These are phyloP conservation scores for Ogataea haglerorum DNA, from an alignment of 805 yeast species.

Conservation along the genomic window DNA sequence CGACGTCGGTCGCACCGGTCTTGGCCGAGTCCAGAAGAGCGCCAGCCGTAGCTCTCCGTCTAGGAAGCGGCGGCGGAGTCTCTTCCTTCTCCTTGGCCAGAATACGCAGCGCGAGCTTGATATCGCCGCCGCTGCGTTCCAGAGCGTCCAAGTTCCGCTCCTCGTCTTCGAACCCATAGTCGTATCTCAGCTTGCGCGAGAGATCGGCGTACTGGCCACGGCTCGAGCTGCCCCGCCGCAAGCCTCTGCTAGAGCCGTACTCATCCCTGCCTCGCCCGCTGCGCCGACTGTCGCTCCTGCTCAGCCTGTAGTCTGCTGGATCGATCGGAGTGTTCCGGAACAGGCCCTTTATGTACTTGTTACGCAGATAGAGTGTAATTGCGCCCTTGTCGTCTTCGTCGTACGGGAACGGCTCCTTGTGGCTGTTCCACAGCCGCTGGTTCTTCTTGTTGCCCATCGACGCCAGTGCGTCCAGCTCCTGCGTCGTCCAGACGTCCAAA, in stretches of 20 bases:
- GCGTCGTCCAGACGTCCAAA: conserved; percentile 62
- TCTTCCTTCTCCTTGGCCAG: conserved; percentile 40
- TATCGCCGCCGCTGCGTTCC: conserved; percentile 53
- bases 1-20: conserved; percentile 36
- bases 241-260: conserved; percentile 3
- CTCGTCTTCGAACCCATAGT: conserved; percentile 55
- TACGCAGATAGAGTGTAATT: conserved; percentile 57
- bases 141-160: conserved; percentile 65
- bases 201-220: conserved; percentile 47
- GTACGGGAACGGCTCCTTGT: conserved; percentile 63
- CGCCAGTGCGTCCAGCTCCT: conserved; percentile 46
- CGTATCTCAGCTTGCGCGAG: conserved; percentile 43
- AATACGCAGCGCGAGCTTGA: conserved; percentile 56
- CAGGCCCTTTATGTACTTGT: conserved; percentile 65
- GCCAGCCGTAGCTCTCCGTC: conserved; percentile 34
- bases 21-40: conserved; percentile 31
- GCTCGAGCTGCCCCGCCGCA: conserved; percentile 42
- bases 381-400: conserved; percentile 66
- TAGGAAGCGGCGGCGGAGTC: conserved; percentile 50
- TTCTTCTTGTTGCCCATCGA: conserved; percentile 62
- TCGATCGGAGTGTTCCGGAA: conserved; percentile 44
- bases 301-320: conserved; percentile 35
- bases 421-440: conserved; percentile 63
- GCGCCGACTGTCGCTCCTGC: conserved; percentile 1
- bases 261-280: not conserved